Evolutionary conservation across 768 basidiomycete species (phyloP).

Genomic region (Psilocybe tampanensis): DNA sequence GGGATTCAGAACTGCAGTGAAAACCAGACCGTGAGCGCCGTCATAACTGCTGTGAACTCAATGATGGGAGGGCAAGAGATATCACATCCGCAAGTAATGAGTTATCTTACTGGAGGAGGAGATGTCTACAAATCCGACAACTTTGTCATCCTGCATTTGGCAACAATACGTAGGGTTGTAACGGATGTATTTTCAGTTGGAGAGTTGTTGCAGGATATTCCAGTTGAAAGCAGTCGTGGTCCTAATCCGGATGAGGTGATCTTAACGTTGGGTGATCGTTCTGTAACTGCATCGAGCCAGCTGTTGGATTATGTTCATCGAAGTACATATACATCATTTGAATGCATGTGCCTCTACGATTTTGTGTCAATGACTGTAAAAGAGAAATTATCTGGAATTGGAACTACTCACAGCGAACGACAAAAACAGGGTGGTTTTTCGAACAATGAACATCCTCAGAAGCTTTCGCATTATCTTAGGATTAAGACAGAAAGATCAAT

Average conservation of each 20-base stretch:
- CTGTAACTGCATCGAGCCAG: not conserved
- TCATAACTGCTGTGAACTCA: not conserved
- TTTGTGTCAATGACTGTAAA: not conserved
- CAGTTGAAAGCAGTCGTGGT: no score
- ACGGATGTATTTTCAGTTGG: no score
- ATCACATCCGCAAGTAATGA: no score
- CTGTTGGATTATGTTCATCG: not conserved
- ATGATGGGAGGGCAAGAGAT: slow-evolving; percentile 19
- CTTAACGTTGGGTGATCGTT: not conserved
- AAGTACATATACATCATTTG: not conserved
- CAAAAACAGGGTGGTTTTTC: not conserved
- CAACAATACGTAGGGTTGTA: no score
- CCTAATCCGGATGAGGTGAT: not conserved
- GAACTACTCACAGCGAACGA: no score
- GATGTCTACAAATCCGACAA: slow-evolving; percentile 19
- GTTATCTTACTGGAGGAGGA: slow-evolving; percentile 24
- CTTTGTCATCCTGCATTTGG: slow-evolving; percentile 3
- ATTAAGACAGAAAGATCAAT: not conserved
- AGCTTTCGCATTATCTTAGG: not conserved
- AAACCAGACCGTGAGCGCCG: not conserved
- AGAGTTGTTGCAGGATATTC: no score
- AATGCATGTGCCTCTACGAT: slow-evolving; percentile 3
- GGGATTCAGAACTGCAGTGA: not conserved
- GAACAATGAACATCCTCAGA: not conserved
- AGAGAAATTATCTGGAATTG: not conserved